phyloP scores from a whole-genome alignment of 2,329 filamentous ascomycete species.

The Coniochaeta ligniaria region DNA sequence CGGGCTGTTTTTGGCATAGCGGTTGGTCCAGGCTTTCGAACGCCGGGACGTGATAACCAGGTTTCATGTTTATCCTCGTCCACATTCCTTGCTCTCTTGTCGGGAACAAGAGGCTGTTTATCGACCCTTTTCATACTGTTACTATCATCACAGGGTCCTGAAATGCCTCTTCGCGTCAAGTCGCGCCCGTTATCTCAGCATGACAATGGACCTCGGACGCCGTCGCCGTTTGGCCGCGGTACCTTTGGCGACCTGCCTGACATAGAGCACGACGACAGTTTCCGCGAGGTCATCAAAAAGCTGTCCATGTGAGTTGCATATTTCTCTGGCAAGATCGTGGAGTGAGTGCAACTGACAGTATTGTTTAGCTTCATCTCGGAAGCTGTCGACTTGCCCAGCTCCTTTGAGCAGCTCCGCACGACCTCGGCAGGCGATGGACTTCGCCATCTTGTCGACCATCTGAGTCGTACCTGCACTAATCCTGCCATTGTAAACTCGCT shows the following conservation, averaged over 20 bases:
- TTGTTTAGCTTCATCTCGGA: conserved; percentile 52
- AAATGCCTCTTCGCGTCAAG: conserved; percentile 33
- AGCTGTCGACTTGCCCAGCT: conserved; percentile 56
- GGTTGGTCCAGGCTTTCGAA: not conserved
- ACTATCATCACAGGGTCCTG: not conserved
- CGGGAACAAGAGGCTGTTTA: not conserved
- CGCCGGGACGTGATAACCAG: not conserved
- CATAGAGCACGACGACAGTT: conserved; percentile 51
- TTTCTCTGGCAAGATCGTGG: not conserved
- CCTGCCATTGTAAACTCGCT: conserved; percentile 65
- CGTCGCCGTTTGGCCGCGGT: conserved; percentile 23
- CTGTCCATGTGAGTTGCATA: conserved; percentile 46
- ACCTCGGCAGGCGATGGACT: conserved; percentile 54
- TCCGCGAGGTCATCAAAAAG: conserved; percentile 60
- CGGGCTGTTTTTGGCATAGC: not conserved
- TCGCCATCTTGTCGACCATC: conserved; percentile 54
- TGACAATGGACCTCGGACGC: conserved; percentile 20
- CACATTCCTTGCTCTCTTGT: not conserved
- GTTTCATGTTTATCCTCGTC: not conserved
- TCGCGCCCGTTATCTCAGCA: conserved; percentile 21
- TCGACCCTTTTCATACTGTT: not conserved
- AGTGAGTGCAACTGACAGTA: conserved; percentile 8
- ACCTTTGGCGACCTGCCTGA: conserved; percentile 38
- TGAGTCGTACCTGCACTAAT: conserved; percentile 57
- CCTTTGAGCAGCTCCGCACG: conserved; percentile 67